A percentile compares a stretch with the other conserved stretches of the same genome.
These are phyloP conservation scores for Ophiostoma australiae DNA, from an alignment of 2,329 filamentous ascomycete genomes.

Conservation along the genomic window DNA sequence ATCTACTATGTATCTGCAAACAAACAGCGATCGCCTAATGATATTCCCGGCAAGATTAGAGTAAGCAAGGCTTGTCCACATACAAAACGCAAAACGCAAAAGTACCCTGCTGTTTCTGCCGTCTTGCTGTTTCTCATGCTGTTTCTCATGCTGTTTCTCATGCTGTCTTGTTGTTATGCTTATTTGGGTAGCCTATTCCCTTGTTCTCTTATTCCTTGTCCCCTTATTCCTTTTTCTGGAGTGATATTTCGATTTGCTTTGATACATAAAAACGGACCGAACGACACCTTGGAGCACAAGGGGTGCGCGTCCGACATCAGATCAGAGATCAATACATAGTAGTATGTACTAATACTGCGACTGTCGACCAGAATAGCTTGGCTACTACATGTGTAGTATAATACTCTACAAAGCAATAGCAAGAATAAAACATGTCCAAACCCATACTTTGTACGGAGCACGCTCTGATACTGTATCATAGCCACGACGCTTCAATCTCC, in stretches of 20 bases:
- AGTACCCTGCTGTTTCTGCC: not conserved
- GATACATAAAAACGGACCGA: slow-evolving; percentile 8
- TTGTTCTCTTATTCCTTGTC: not conserved
- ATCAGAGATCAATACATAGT: no score
- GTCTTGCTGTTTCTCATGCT: not conserved
- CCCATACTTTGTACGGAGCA: not conserved
- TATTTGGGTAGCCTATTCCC: slow-evolving; percentile 4
- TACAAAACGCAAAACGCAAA: not conserved
- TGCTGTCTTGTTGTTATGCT: slow-evolving; percentile 10
- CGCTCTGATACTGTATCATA: not conserved
- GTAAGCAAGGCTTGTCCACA: not conserved
- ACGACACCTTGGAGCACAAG: not conserved
- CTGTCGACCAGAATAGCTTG: not conserved
- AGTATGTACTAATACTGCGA: no score
- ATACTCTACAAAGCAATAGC: not conserved
- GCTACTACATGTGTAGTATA: not conserved
- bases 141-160: slow-evolving; percentile 1
- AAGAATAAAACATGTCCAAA: not conserved
- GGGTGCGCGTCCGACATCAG: slow-evolving; percentile 12
- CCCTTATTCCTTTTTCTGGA: not conserved
- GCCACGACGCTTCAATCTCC: slow-evolving; percentile 10
- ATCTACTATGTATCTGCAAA: not conserved
- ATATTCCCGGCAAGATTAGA: not conserved
- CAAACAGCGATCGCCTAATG: not conserved
- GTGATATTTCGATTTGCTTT: not conserved